Conservation (phyloP, 2,329 filamentous ascomycete genomes). For the Colletotrichum tabaci region DNA sequence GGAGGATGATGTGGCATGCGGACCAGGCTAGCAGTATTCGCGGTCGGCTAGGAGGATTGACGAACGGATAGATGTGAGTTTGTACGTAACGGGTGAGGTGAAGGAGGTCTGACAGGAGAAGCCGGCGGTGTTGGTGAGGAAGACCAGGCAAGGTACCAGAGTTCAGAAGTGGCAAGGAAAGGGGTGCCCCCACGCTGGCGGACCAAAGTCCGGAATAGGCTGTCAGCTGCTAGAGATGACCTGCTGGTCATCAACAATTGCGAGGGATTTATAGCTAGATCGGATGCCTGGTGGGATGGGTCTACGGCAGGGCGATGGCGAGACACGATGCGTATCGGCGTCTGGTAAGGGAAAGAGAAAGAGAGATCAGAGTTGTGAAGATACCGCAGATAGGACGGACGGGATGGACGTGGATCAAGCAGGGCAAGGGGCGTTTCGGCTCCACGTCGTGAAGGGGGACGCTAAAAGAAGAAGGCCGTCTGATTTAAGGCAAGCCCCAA, state of each 20-base stretch:
- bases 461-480: constrained; percentile 16
- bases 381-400: not conserved
- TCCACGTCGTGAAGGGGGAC: constrained; percentile 18
- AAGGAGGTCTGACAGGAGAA: constrained; percentile 13
- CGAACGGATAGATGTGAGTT: not conserved
- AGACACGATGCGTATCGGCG: constrained; percentile 2
- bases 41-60: not conserved
- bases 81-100: constrained; percentile 24
- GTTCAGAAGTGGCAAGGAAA: constrained; percentile 18
- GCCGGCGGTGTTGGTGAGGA: constrained; percentile 6
- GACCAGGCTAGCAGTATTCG: not conserved
- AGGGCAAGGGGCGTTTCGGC: constrained; percentile 8
- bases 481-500: constrained; percentile 13
- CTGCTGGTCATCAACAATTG: not conserved
- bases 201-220: constrained; percentile 9
- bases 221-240: not conserved
- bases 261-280: not conserved
- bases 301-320: not conserved
- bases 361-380: constrained; percentile 12
- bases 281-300: not conserved
- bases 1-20: constrained; percentile 5
- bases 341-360: not conserved
- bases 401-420: constrained; percentile 11
- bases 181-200: constrained; percentile 27
- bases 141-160: constrained; percentile 16